phyloP scores from a whole-genome alignment of 1,284 basidiomycete genomes.

The Xerocomus amazonicus region DNA sequence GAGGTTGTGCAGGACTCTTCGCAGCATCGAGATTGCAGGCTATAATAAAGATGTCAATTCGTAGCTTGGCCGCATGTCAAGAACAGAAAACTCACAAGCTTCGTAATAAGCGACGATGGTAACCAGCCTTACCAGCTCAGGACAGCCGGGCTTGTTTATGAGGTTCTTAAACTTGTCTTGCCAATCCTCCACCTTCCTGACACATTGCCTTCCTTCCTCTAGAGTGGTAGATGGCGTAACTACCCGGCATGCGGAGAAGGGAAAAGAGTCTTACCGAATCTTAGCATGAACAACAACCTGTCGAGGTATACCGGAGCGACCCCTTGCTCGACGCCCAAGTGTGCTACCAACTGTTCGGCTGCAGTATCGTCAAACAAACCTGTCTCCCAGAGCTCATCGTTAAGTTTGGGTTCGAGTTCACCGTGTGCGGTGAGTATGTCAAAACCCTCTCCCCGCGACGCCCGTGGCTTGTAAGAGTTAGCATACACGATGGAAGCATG shows the following conservation, averaged over 20 bases:
- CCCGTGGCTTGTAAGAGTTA: not conserved
- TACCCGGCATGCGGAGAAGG: no score
- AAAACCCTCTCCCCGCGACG: not conserved
- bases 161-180: slow-evolving; percentile 7
- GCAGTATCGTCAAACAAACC: slow-evolving; percentile 25
- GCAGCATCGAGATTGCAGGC: no score
- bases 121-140: slow-evolving; percentile 18
- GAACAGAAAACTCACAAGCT: slow-evolving; percentile 13
- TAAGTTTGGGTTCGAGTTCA: not conserved
- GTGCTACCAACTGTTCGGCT: slow-evolving; percentile 11
- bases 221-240: no score
- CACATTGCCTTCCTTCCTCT: no score
- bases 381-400: slow-evolving; percentile 19
- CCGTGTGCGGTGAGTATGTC: not conserved
- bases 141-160: not conserved
- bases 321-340: slow-evolving; percentile 9
- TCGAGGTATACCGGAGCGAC: slow-evolving; percentile 24
- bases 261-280: slow-evolving; percentile 1
- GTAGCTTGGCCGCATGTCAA: not conserved
- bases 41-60: no score
- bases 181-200: slow-evolving; percentile 10
- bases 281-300: not conserved
- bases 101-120: slow-evolving; percentile 26
- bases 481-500: not conserved
- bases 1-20: no score